A percentile compares a stretch with the other conserved stretches of the same genome.
Evolutionary conservation across 805 yeast genomes (phyloP).

Genomic region (Candida golubevii): DNA sequence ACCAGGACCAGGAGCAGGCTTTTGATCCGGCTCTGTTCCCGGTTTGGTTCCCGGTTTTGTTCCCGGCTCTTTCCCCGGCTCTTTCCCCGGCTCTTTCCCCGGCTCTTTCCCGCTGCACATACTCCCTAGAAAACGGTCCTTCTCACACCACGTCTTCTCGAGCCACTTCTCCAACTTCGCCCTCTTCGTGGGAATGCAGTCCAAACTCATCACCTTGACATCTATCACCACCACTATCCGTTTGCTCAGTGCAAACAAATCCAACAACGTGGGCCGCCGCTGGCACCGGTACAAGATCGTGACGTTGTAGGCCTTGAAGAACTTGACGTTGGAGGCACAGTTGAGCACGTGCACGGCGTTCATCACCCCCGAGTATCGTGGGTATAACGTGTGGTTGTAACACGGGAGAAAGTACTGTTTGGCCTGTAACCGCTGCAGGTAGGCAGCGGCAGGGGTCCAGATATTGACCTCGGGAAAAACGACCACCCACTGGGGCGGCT

Average conservation of each 20-base stretch:
- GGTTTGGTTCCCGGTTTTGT: background rate
- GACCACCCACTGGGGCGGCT: conserved; percentile 56
- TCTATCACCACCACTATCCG: conserved; percentile 43
- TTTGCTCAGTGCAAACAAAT: conserved; percentile 24
- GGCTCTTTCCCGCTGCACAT: conserved; percentile 2
- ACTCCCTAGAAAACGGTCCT: conserved; percentile 42
- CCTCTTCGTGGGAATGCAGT: conserved; percentile 49
- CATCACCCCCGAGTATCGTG: conserved; percentile 61
- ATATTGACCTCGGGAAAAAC: conserved; percentile 85
- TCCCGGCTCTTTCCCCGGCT: background rate
- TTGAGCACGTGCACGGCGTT: conserved; percentile 45
- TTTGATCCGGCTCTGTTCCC: background rate
- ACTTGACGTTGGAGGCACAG: conserved; percentile 29
- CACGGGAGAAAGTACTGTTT: conserved; percentile 57
- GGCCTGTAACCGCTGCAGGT: conserved; percentile 51
- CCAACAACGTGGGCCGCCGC: conserved; percentile 28
- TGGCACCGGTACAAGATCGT: conserved; percentile 41
- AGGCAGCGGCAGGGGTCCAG: conserved; percentile 45
- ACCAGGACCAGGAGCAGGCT: no score
- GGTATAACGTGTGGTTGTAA: conserved; percentile 64
- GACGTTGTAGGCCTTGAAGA: conserved; percentile 50
- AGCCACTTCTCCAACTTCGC: conserved; percentile 68
- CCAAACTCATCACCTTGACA: conserved; percentile 43
- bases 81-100: background rate
- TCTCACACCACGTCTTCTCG: conserved; percentile 67